Percentiles rank a stretch among this genome's conserved stretches.
Conservation (phyloP, 2,329 filamentous ascomycete genomes). For the Beauveria pseudobassiana region DNA sequence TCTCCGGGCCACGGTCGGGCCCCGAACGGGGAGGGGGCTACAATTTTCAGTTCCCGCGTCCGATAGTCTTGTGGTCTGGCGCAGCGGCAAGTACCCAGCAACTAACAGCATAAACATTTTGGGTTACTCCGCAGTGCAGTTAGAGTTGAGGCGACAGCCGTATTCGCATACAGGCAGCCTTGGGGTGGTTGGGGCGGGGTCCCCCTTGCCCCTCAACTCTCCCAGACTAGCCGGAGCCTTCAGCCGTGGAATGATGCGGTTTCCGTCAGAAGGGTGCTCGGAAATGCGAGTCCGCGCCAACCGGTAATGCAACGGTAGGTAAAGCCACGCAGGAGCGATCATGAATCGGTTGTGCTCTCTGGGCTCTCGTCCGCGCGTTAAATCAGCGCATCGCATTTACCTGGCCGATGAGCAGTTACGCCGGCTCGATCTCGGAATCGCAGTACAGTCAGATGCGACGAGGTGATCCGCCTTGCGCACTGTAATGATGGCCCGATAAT, state of each 20-base stretch:
- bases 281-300: constrained; percentile 1
- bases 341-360: not conserved
- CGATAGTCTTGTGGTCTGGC: not conserved
- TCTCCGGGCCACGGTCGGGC: not conserved
- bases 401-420: not conserved
- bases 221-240: not conserved
- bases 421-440: constrained; percentile 9
- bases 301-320: not conserved
- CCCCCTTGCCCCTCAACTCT: not conserved
- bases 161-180: not conserved
- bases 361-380: not conserved
- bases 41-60: constrained; percentile 5
- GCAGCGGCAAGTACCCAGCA: not conserved
- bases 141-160: not conserved
- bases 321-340: not conserved
- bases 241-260: not conserved
- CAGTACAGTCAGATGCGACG: constrained; percentile 4
- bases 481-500: not conserved
- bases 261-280: not conserved
- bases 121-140: not conserved
- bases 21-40: not conserved
- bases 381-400: not conserved
- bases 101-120: too few species aligned
- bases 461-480: not conserved
- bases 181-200: not conserved